Evolutionary conservation across 352 stramenopile species (phyloP).

Genomic region (Globisporangium middletonii): DNA sequence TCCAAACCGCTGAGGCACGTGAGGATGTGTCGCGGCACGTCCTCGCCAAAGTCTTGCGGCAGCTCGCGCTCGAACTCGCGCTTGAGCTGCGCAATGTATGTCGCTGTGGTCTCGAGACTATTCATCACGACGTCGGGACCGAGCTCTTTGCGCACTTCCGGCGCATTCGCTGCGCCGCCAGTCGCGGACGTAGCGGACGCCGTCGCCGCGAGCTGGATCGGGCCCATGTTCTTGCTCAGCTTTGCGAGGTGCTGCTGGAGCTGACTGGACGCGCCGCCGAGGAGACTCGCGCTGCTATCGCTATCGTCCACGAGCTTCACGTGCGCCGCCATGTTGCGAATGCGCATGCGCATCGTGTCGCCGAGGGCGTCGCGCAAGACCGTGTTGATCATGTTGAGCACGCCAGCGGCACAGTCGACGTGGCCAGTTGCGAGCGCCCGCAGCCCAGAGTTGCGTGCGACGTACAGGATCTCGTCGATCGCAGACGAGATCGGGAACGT

Average conservation of each 20-base stretch:
- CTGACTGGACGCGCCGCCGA: slow-evolving; percentile 51
- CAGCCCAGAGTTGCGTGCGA: slow-evolving; percentile 71
- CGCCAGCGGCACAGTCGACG: slow-evolving; percentile 70
- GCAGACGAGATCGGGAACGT: slow-evolving; percentile 77
- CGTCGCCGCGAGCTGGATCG: slow-evolving; percentile 25
- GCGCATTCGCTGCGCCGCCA: slow-evolving; percentile 12
- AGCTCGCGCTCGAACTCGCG: slow-evolving; percentile 66
- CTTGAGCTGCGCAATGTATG: slow-evolving; percentile 81
- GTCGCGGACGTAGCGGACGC: not conserved
- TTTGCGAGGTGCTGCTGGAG: slow-evolving; percentile 83
- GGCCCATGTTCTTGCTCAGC: slow-evolving; percentile 75
- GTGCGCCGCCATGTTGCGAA: slow-evolving; percentile 62
- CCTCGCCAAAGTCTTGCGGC: slow-evolving; percentile 51
- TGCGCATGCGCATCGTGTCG: slow-evolving; percentile 74
- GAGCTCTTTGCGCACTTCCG: slow-evolving; percentile 50
- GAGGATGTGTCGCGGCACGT: slow-evolving; percentile 66
- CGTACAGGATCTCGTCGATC: slow-evolving; percentile 87
- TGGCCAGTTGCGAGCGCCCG: slow-evolving; percentile 80
- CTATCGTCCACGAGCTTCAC: slow-evolving; percentile 64
- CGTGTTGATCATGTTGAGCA: slow-evolving; percentile 86
- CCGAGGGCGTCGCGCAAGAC: slow-evolving; percentile 69
- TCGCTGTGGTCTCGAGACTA: slow-evolving; percentile 63
- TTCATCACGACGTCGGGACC: slow-evolving; percentile 78
- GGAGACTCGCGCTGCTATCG: slow-evolving; percentile 28
- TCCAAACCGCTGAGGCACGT: slow-evolving; percentile 70